phyloP scores from a whole-genome alignment of 2,329 filamentous ascomycete species.

The Fusarium guadeloupense region DNA sequence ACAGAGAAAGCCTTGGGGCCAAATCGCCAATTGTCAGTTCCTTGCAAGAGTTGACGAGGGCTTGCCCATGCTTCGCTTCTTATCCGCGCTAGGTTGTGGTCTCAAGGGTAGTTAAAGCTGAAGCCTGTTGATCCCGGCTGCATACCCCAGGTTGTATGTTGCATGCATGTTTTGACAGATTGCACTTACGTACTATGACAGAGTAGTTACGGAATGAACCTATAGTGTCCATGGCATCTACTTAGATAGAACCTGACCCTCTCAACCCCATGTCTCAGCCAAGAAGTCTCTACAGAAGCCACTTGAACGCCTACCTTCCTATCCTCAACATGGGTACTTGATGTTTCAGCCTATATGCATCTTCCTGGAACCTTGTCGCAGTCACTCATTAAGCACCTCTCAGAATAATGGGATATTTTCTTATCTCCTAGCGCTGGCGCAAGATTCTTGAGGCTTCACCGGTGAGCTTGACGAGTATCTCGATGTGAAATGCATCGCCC shows the following conservation, averaged over 20 bases:
- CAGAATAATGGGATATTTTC: background rate
- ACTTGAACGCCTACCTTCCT: background rate
- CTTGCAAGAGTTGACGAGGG: background rate
- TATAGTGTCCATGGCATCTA: background rate
- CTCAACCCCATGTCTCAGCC: background rate
- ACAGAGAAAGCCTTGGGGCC: constrained; percentile 11
- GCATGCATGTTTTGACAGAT: background rate
- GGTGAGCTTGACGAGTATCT: background rate
- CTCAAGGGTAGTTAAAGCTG: background rate
- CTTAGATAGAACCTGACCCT: background rate
- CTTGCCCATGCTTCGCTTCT: background rate
- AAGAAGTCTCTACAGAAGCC: background rate
- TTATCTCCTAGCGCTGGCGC: background rate
- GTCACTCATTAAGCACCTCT: too few relatives aligned
- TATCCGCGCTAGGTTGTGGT: background rate
- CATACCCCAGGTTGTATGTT: background rate
- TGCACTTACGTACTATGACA: background rate
- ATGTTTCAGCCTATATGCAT: background rate
- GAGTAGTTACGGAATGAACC: background rate
- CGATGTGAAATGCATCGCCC: background rate
- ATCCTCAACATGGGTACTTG: background rate
- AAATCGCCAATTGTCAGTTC: background rate
- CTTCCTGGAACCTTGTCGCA: background rate
- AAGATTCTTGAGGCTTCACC: background rate
- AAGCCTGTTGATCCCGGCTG: background rate